phyloP scores from a whole-genome alignment of 768 basidiomycete genomes.

The Calocera viscosa region DNA sequence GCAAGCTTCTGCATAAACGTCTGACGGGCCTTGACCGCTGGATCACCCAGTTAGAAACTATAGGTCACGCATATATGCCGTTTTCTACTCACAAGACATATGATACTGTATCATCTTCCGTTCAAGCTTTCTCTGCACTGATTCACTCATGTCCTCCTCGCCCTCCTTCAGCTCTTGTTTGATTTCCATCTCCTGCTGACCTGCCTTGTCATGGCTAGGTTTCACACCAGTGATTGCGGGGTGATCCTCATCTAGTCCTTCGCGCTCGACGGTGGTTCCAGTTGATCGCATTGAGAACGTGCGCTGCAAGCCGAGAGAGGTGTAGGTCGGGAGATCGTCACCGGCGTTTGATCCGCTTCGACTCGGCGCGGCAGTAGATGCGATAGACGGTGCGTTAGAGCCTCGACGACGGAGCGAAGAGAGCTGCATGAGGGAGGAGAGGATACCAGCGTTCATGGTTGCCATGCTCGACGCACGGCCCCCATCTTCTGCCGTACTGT shows the following conservation, averaged over 20 bases:
- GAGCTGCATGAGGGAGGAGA: neutral
- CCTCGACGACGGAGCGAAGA: neutral
- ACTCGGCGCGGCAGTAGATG: neutral
- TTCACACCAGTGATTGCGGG: slow-evolving; percentile 50
- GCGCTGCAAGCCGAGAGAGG: neutral
- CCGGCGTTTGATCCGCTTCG: neutral
- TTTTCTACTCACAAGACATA: slow-evolving; percentile 43
- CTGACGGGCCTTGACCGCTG: slow-evolving; percentile 70
- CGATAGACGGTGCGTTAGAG: neutral
- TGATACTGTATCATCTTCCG: slow-evolving; percentile 56
- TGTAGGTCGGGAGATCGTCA: neutral
- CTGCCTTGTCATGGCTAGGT: slow-evolving; percentile 41
- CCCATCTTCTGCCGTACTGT: neutral
- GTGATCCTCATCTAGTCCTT: slow-evolving; percentile 58
- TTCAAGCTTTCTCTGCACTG: slow-evolving; percentile 37
- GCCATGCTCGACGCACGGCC: neutral
- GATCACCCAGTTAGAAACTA: slow-evolving; percentile 14
- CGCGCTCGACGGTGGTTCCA: slow-evolving; percentile 27
- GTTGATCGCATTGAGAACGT: neutral
- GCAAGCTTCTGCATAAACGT: slow-evolving; percentile 78
- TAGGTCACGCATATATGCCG: neutral
- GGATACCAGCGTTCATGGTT: neutral
- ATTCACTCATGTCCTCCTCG: slow-evolving; percentile 44
- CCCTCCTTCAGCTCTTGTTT: slow-evolving; percentile 54
- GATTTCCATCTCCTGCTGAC: slow-evolving; percentile 50